Conservation (phyloP, 2,329 filamentous ascomycete genomes). For the Talaromyces pinophilus region DNA sequence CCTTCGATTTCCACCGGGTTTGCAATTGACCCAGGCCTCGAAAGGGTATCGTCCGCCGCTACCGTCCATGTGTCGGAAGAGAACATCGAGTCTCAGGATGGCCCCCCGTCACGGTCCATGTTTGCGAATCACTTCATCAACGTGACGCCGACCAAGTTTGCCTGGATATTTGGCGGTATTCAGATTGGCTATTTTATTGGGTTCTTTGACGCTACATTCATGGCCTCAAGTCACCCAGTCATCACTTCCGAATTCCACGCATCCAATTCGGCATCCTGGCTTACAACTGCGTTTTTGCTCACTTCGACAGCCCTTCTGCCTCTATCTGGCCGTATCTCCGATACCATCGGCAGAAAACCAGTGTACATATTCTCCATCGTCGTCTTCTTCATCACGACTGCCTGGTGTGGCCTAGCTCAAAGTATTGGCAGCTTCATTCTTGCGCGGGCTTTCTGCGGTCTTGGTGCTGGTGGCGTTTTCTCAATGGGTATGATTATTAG, state of each 20-base stretch:
- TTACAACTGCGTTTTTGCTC: slow-evolving; percentile 75
- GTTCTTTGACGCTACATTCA: slow-evolving; percentile 75
- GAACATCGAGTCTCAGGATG: slow-evolving; percentile 10
- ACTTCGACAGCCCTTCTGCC: slow-evolving; percentile 77
- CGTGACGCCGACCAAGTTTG: slow-evolving; percentile 54
- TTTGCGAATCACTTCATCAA: slow-evolving; percentile 41
- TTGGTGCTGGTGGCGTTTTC: slow-evolving; percentile 72
- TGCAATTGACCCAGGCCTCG: slow-evolving; percentile 32
- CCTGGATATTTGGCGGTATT: slow-evolving; percentile 62
- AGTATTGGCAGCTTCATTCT: slow-evolving; percentile 71
- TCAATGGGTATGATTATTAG: slow-evolving; percentile 63
- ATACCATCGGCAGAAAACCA: slow-evolving; percentile 69
- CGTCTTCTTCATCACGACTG: slow-evolving; percentile 65
- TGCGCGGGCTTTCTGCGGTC: slow-evolving; percentile 68
- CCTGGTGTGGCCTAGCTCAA: slow-evolving; percentile 69
- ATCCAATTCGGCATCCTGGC: slow-evolving; percentile 78
- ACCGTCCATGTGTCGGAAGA: slow-evolving; percentile 18
- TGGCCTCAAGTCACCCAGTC: slow-evolving; percentile 78
- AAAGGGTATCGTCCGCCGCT: slow-evolving; percentile 27
- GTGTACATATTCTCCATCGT: slow-evolving; percentile 64
- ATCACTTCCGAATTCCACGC: slow-evolving; percentile 78
- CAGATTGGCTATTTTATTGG: slow-evolving; percentile 58
- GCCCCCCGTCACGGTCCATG: slow-evolving; percentile 23
- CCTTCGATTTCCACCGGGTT: slow-evolving; percentile 33
- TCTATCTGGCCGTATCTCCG: slow-evolving; percentile 71